Conservation (phyloP, 371 early-diverging fungal species). For the Actinomucor elegans region DNA sequence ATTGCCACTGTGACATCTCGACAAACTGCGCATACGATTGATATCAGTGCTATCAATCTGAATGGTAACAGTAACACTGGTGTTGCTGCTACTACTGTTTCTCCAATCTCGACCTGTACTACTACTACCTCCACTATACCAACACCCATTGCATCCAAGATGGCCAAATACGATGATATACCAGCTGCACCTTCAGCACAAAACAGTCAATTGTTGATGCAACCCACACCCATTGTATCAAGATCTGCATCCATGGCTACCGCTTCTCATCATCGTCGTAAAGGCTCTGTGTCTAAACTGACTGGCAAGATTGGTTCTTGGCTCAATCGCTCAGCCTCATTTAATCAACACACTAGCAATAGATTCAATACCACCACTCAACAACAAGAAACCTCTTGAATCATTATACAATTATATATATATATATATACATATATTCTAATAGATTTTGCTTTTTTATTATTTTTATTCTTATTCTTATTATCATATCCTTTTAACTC, state of each 20-base stretch:
- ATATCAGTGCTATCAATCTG: conserved; percentile 7
- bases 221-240: conserved; percentile 11
- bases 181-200: background rate
- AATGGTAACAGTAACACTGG: background rate
- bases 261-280: conserved; percentile 8
- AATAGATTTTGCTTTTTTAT: background rate
- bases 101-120: background rate
- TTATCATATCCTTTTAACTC: too few relatives aligned
- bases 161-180: conserved; percentile 11
- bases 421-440: background rate
- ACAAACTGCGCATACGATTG: conserved; percentile 27
- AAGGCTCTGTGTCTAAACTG: conserved; percentile 20
- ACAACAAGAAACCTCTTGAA: background rate
- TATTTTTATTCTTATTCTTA: background rate
- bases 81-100: background rate
- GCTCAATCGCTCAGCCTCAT: conserved; percentile 25
- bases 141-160: conserved; percentile 18
- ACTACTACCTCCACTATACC: background rate
- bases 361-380: background rate
- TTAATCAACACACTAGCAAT: conserved; percentile 7
- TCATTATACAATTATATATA: background rate
- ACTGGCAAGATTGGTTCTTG: conserved; percentile 28
- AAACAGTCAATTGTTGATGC: background rate
- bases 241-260: conserved; percentile 16
- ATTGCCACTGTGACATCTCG: conserved; percentile 26